These are phyloP conservation scores for Striga hermonthica DNA, from an alignment of 305 asterid genomes.

Conservation along the genomic window DNA sequence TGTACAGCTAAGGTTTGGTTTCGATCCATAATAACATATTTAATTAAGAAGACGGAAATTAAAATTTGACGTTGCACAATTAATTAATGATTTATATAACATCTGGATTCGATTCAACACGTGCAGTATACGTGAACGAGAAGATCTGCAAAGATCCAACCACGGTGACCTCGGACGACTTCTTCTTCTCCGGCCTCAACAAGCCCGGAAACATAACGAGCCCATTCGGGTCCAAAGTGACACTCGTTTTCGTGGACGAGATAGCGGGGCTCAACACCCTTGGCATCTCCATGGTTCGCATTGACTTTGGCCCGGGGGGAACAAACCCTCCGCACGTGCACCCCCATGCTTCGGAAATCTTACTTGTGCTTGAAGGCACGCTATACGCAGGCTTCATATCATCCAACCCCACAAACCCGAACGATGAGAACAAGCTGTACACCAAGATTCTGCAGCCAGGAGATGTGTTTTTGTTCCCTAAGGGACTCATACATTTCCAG, in stretches of 20 bases:
- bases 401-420: slow-evolving; percentile 25
- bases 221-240: slow-evolving; percentile 24
- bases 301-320: slow-evolving; percentile 31
- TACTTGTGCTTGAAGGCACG: slow-evolving; percentile 16
- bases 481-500: slow-evolving; percentile 31
- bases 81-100: neutral
- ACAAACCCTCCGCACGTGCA: slow-evolving; percentile 33
- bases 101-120: neutral
- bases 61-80: no score
- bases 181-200: slow-evolving; percentile 27
- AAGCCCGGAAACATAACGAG: slow-evolving; percentile 23
- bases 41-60: no score
- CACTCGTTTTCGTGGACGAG: neutral
- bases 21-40: no score
- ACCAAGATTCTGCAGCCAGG: slow-evolving; percentile 21
- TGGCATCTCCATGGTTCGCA: slow-evolving; percentile 33
- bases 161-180: slow-evolving; percentile 24
- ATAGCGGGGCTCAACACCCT: slow-evolving; percentile 32
- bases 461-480: slow-evolving; percentile 29
- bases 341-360: slow-evolving; percentile 34
- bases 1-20: neutral
- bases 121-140: slow-evolving; percentile 28
- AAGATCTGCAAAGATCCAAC: slow-evolving; percentile 34
- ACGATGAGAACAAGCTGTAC: slow-evolving; percentile 25
- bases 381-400: slow-evolving; percentile 28